Conservation (phyloP, 129 eudicot genomes). For the Deinandra increscens region DNA sequence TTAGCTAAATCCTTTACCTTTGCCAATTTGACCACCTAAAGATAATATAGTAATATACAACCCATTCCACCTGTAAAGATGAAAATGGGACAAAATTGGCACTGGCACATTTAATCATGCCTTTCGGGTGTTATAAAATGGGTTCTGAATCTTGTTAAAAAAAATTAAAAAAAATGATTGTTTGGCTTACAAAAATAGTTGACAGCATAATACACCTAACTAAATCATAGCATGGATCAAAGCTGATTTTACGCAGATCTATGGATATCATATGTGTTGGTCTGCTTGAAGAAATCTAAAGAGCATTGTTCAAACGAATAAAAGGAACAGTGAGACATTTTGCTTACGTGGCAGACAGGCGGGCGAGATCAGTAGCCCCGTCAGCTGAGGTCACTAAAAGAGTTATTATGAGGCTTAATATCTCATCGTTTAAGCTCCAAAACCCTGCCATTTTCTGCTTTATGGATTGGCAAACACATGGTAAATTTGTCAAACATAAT, state of each 20-base stretch:
- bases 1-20: not conserved
- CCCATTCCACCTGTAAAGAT: not conserved
- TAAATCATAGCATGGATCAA: too few relatives aligned
- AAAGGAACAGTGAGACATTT: not conserved
- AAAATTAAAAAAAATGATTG: not conserved
- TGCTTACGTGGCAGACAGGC: conserved; percentile 17
- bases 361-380: conserved; percentile 19
- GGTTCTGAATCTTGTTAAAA: not conserved
- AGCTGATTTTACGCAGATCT: not conserved
- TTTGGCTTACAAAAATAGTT: not conserved
- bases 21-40: not conserved
- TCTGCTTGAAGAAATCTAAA: not conserved
- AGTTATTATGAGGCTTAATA: conserved; percentile 11
- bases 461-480: conserved; percentile 8
- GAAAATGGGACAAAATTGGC: not conserved
- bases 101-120: not conserved
- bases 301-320: too few relatives aligned
- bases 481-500: not conserved
- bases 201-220: too few relatives aligned
- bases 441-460: conserved; percentile 2
- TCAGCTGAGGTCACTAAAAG: conserved; percentile 11
- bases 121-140: not conserved
- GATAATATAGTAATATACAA: not conserved
- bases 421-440: not conserved
- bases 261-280: not conserved